Base-by-base conservation (phyloP, 2,329 filamentous ascomycete species). In the Gliomastix tumulicola region DNA sequence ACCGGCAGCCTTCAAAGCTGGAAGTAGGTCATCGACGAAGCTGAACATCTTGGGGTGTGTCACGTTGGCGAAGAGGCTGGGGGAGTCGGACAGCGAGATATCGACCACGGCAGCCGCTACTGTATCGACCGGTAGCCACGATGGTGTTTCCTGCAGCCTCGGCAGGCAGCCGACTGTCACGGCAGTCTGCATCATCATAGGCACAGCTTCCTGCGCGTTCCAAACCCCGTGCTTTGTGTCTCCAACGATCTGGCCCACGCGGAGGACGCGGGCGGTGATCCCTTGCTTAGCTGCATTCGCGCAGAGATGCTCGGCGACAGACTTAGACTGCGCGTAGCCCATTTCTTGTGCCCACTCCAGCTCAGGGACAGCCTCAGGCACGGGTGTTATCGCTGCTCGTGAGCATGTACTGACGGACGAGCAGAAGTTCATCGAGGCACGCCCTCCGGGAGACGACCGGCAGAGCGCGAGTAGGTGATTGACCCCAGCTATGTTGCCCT, bases 161-260 rank as follows among this genome's bases (percentile, higher is more conserved):
- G 73, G 74, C 3, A 76, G 49, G 2, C 62, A 59, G 3, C 66
- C 65, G 10, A 71, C 56, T 0, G 65, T 69, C 3, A 54, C 47
- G 0, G 66, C 67, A 4, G 57, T 62, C 41, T 63, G 65, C 1
- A 78, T 54, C 58, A 76, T 71, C 37, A 76, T 49, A 1, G 74
- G 67, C 15, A 75, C 68, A 4, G 67, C 71, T 45, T 75, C 71
- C 0, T 60, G 66, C 1, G 52, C 52, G 44, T 71, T 74, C 72
- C 71, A 76, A 12, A 67, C 49, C 7, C 69, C 72, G 21, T 61
- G 47, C 9, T 54, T 39, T 0, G 59, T 67, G 45, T 74, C 69
- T 1, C 61, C 71, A 10, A 67, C 57, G 32, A 76, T 60, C 46
- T 75, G 71, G 1, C 71, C 71, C 4, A 73, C 53, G 3, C 71